phyloP scores from a whole-genome alignment of 129 eudicot species.

The Pittosporum tobira region DNA sequence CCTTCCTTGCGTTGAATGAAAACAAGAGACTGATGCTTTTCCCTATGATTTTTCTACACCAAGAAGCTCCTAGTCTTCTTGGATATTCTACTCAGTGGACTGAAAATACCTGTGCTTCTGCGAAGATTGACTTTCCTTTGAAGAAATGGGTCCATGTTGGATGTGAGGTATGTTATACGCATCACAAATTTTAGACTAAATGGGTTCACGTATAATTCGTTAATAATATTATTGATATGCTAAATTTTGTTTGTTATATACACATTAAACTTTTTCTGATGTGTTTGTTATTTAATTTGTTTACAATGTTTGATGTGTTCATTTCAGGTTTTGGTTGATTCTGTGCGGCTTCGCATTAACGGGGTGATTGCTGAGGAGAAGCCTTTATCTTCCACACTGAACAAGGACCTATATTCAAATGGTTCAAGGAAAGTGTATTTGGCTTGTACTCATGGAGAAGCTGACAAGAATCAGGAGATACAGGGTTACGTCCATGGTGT shows the following conservation, averaged over 20 bases:
- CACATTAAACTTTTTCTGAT: no score
- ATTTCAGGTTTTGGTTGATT: constrained; percentile 48
- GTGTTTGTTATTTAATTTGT: no score
- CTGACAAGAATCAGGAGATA: constrained; percentile 16
- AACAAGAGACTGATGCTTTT: constrained; percentile 45
- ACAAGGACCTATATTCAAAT: constrained; percentile 17
- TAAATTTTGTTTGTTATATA: no score
- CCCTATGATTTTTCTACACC: constrained; percentile 32
- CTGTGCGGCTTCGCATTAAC: constrained; percentile 42
- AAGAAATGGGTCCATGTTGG: constrained; percentile 87
- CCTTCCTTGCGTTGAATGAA: constrained; percentile 50
- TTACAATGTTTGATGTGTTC: constrained; percentile 11
- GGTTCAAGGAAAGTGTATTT: constrained; percentile 30
- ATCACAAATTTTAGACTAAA: no score
- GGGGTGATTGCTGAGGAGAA: constrained; percentile 60
- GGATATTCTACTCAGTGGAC: no score
- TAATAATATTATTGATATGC: no score
- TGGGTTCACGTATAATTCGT: no score
- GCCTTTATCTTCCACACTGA: constrained; percentile 22
- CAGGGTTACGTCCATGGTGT: constrained; percentile 49
- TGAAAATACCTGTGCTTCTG: constrained; percentile 25
- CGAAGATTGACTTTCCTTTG: constrained; percentile 39
- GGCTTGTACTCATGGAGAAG: constrained; percentile 34
- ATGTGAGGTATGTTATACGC: constrained; percentile 51
- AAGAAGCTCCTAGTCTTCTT: no score